These are phyloP conservation scores for Neurospora sp. DNA, from an alignment of 495 filamentous ascomycete species.

Conservation along the genomic window DNA sequence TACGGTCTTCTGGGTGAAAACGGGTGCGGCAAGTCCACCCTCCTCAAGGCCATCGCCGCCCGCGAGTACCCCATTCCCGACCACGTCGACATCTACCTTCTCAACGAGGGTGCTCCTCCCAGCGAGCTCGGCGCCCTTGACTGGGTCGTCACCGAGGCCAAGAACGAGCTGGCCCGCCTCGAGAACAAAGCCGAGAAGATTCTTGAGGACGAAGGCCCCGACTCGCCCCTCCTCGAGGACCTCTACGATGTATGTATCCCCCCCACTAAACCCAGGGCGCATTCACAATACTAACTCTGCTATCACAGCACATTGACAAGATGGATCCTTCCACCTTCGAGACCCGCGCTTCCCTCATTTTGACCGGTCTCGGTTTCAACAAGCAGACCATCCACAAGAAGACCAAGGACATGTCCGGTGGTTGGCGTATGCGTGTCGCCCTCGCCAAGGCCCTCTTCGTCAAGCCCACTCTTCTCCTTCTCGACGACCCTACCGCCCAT, in stretches of 20 bases:
- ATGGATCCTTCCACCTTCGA: conserved; percentile 99
- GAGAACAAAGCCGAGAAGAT: conserved; percentile 85
- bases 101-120: conserved; percentile 94
- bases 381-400: conserved; percentile 94
- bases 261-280: background rate
- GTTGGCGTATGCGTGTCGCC: conserved; percentile 99
- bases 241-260: conserved; percentile 74
- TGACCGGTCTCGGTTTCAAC: conserved; percentile 99
- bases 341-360: conserved; percentile 88
- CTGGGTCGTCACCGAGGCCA: conserved; percentile 93
- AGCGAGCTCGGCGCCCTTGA: conserved; percentile 83
- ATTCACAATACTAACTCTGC: conserved; percentile 10
- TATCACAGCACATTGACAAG: conserved; percentile 81
- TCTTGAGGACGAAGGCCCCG: conserved; percentile 82
- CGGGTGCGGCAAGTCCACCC: conserved; percentile 95
- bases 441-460: conserved; percentile 97
- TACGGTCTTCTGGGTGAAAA: conserved; percentile 98
- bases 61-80: conserved; percentile 95
- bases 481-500: conserved; percentile 98
- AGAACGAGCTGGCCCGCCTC: conserved; percentile 82
- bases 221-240: conserved; percentile 84
- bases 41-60: conserved; percentile 86
- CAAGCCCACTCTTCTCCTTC: conserved; percentile 86
- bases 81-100: conserved; percentile 94
- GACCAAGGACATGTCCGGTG: conserved; percentile 99